Percentiles rank a stretch among this genome's conserved stretches.
These are phyloP conservation scores for Firmiana major DNA, from an alignment of 345 rosid species.

Conservation along the genomic window DNA sequence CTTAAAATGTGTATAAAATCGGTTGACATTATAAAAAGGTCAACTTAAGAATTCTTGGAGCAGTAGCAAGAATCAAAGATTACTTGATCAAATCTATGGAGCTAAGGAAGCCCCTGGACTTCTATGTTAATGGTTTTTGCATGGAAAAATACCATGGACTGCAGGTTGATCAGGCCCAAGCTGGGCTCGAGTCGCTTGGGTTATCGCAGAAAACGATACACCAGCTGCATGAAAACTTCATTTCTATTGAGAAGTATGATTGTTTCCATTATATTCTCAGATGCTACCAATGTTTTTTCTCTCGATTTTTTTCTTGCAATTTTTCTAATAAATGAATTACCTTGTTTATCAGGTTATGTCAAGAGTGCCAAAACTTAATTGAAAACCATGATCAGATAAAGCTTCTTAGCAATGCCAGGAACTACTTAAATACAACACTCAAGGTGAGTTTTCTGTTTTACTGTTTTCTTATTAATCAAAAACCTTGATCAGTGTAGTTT, in stretches of 20 bases:
- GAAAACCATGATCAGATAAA: constrained; percentile 98
- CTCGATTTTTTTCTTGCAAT: neutral
- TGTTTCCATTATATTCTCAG: constrained; percentile 6
- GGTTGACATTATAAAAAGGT: too few species aligned
- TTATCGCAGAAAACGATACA: constrained; percentile 66
- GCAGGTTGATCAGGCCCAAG: constrained; percentile 92
- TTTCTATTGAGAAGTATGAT: constrained; percentile 74
- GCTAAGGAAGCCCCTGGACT: constrained; percentile 4
- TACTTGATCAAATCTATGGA: neutral
- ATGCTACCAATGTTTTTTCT: neutral
- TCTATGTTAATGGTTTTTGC: neutral
- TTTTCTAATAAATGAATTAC: constrained; percentile 9
- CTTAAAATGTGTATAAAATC: too few species aligned
- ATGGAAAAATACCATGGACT: neutral
- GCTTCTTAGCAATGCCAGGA: constrained; percentile 93
- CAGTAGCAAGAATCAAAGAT: too few species aligned
- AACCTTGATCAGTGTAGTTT: neutral
- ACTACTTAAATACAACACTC: constrained; percentile 81
- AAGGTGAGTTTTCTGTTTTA: constrained; percentile 64
- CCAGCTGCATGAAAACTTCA: constrained; percentile 76
- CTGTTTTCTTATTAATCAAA: neutral
- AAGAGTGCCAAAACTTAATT: constrained; percentile 93
- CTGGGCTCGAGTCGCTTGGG: constrained; percentile 72
- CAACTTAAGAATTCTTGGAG: too few species aligned
- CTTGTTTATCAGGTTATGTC: constrained; percentile 63